Base-by-base conservation (phyloP, 2,329 filamentous ascomycete species). In the Stemphylium beticola region DNA sequence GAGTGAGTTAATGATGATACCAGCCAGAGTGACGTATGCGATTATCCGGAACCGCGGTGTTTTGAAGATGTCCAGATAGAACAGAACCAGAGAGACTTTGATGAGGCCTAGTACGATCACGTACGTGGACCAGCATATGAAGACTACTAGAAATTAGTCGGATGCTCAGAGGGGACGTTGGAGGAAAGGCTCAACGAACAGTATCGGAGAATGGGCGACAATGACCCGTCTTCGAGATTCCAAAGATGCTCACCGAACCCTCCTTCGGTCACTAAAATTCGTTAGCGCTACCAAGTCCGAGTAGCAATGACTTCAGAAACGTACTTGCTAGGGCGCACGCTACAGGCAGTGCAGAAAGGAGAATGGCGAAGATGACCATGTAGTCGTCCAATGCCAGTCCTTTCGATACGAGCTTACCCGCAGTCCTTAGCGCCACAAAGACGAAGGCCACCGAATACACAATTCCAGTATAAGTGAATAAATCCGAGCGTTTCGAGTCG, bases 21-120 rank as follows among this genome's bases (percentile, higher is more conserved):
- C 62, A 0, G 26, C 55, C 1, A 71, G 41, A 4, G 68, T 43
- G 14, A 61, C 33, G 26, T 59, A 64, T 9, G 64, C 57, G 8
- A 47, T 47, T 14, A 64, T 61, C 1, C 54, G 49, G 29, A 68
- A 66, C 3, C 39, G 49, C 4, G 38, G 48, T 1, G 58, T 57
- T n/a, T 57, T 39, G 55, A 72, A 72, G 41, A 72, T 70, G 22
- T 69, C 61, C 12, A 71, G 63, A 32, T 70, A 72, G 44, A 69
- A 69, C 4, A 68, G 39, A 20, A 68, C 42, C 1, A 71, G 49
- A 4, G 68, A 66, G 6, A 69, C 45, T 39, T 71, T 71, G 46
- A 65, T 68, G 15, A 70, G 49, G 10, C 61, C 64, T 0, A 69
- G 58, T 0, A 68, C 52, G 7, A 67, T 7, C 1, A 62, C 45